These are phyloP conservation scores for Discostella stelligeroides DNA, from an alignment of 108 stramenopile species.

Conservation along the genomic window DNA sequence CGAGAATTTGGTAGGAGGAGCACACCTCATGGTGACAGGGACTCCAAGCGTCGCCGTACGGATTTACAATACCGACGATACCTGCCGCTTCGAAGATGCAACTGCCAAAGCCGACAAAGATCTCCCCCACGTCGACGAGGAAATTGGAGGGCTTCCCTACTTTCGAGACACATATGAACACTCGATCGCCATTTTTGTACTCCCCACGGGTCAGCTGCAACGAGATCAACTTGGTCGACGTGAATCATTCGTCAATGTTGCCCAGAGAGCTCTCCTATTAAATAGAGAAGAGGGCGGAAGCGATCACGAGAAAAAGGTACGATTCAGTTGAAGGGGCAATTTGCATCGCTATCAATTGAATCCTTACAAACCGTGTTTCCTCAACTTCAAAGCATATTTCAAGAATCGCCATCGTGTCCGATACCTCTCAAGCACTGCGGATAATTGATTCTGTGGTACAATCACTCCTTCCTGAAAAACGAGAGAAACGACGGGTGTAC, in stretches of 20 bases:
- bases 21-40: slow-evolving; percentile 64
- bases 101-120: neutral
- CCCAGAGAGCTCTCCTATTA: slow-evolving; percentile 38
- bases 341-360: slow-evolving; percentile 1
- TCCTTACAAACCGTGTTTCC: neutral
- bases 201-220: slow-evolving; percentile 34
- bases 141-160: slow-evolving; percentile 35
- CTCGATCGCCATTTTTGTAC: slow-evolving; percentile 52
- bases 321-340: slow-evolving; percentile 8
- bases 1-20: slow-evolving; percentile 49
- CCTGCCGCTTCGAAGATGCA: slow-evolving; percentile 26
- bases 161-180: slow-evolving; percentile 57
- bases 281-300: neutral
- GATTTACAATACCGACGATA: slow-evolving; percentile 39
- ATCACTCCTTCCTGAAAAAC: slow-evolving; percentile 50
- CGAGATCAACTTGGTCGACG: slow-evolving; percentile 49
- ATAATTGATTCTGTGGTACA: slow-evolving; percentile 38
- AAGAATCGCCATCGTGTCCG: slow-evolving; percentile 32
- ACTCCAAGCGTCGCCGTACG: slow-evolving; percentile 47
- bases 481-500: slow-evolving; percentile 44
- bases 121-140: slow-evolving; percentile 3
- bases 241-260: slow-evolving; percentile 56
- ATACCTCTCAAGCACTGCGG: slow-evolving; percentile 38
- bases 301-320: slow-evolving; percentile 21
- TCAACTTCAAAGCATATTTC: slow-evolving; percentile 14